These are phyloP conservation scores for Beauveria sp. DNA, from an alignment of 2,329 filamentous ascomycete species.

Conservation along the genomic window DNA sequence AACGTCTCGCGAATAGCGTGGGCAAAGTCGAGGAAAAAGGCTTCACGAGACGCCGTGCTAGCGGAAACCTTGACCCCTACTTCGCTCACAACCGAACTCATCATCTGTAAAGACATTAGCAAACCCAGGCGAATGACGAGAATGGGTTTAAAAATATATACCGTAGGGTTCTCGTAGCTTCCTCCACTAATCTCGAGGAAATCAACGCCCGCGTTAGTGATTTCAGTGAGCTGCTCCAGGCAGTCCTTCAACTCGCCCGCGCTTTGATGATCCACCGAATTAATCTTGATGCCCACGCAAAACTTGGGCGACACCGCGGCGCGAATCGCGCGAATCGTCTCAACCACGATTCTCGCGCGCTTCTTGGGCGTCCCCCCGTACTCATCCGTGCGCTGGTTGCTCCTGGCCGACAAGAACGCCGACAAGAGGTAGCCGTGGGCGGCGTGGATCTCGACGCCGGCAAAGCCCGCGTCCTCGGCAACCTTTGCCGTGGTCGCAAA, in stretches of 20 bases:
- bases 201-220: conserved; percentile 46
- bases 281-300: conserved; percentile 47
- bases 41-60: conserved; percentile 49
- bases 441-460: conserved; percentile 37
- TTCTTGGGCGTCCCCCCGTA: conserved; percentile 47
- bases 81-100: conserved; percentile 10
- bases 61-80: conserved; percentile 22
- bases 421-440: conserved; percentile 52
- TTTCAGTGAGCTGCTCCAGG: conserved; percentile 48
- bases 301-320: conserved; percentile 31
- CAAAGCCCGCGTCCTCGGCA: conserved; percentile 36
- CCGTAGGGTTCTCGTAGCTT: conserved; percentile 44
- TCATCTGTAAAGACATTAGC: background rate
- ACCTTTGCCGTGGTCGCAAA: conserved; percentile 48
- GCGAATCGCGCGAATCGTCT: conserved; percentile 38
- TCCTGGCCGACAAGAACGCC: conserved; percentile 44
- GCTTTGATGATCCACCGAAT: conserved; percentile 49
- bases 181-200: conserved; percentile 64
- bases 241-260: conserved; percentile 39
- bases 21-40: conserved; percentile 62
- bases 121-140: background rate
- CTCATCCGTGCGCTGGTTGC: conserved; percentile 44
- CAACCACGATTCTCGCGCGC: conserved; percentile 41
- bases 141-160: conserved; percentile 17
- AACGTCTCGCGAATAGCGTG: conserved; percentile 39